These are phyloP conservation scores for Kwoniella newhampshirensis DNA, from an alignment of 768 basidiomycete species.

Conservation along the genomic window DNA sequence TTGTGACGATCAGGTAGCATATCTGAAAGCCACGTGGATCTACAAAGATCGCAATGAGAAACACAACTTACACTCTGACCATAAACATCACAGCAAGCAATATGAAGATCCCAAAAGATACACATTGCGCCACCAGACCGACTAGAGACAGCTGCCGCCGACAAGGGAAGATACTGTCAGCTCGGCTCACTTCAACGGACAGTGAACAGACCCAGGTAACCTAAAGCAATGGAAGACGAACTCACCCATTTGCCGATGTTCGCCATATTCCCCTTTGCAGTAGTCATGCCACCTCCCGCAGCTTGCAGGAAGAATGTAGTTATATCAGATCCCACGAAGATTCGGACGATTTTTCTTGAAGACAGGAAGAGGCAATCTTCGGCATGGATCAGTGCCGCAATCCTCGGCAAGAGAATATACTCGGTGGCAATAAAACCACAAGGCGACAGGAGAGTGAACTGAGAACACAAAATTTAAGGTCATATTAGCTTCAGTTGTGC, in stretches of 20 bases:
- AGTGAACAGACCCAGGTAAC: not conserved
- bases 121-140: constrained; percentile 62
- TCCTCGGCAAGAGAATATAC: constrained; percentile 66
- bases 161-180: not conserved
- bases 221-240: too few relatives aligned
- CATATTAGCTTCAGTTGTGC: not conserved
- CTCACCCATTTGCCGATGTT: constrained; percentile 17
- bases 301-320: constrained; percentile 68
- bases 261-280: constrained; percentile 3
- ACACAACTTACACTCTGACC: constrained; percentile 56
- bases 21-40: too few relatives aligned
- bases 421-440: constrained; percentile 66
- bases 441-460: constrained; percentile 54
- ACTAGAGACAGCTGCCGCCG: constrained; percentile 58
- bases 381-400: constrained; percentile 60
- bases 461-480: not conserved
- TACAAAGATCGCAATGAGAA: too few relatives aligned
- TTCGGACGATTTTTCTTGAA: constrained; percentile 58
- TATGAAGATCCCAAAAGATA: constrained; percentile 59
- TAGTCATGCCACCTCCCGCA: constrained; percentile 33
- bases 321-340: constrained; percentile 66
- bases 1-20: too few relatives aligned
- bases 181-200: not conserved
- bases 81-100: constrained; percentile 59
- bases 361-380: constrained; percentile 60